Conservation (phyloP, 306 rosid genomes). For the Inga leiocalycina region DNA sequence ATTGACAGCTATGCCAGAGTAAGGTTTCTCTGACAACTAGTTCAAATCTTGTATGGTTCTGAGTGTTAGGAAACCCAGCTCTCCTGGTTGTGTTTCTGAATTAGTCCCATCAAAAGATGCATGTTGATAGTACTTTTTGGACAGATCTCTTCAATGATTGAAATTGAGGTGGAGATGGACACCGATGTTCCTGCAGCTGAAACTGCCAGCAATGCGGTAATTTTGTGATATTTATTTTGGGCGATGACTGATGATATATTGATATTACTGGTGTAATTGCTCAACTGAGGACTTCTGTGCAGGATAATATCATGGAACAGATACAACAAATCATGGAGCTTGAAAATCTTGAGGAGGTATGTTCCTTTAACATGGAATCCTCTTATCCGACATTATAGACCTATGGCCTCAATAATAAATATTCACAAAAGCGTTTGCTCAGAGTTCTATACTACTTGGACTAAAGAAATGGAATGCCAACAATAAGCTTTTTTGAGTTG, state of each 20-base stretch:
- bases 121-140: conserved; percentile 21
- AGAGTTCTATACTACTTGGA: conserved; percentile 21
- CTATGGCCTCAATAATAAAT: conserved; percentile 9
- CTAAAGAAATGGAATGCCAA: conserved; percentile 17
- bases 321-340: conserved; percentile 93
- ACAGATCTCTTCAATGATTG: conserved; percentile 95
- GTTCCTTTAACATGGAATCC: conserved; percentile 33
- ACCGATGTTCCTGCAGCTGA: conserved; percentile 91
- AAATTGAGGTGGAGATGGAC: conserved; percentile 95
- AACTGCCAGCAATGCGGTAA: conserved; percentile 79
- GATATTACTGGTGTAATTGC: conserved; percentile 17
- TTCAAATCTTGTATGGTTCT: background rate
- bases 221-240: conserved; percentile 24
- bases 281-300: conserved; percentile 36
- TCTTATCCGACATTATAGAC: conserved; percentile 12
- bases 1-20: conserved; percentile 93
- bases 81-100: conserved; percentile 18
- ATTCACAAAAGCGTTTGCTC: conserved; percentile 15
- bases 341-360: conserved; percentile 93
- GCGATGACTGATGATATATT: conserved; percentile 25
- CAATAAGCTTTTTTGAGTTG: background rate
- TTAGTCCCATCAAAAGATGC: conserved; percentile 24
- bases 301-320: conserved; percentile 85
- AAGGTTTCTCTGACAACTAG: conserved; percentile 35
- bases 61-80: background rate